Base-by-base conservation (phyloP, 148 eudicot genomes). In the Oxyria digyna region DNA sequence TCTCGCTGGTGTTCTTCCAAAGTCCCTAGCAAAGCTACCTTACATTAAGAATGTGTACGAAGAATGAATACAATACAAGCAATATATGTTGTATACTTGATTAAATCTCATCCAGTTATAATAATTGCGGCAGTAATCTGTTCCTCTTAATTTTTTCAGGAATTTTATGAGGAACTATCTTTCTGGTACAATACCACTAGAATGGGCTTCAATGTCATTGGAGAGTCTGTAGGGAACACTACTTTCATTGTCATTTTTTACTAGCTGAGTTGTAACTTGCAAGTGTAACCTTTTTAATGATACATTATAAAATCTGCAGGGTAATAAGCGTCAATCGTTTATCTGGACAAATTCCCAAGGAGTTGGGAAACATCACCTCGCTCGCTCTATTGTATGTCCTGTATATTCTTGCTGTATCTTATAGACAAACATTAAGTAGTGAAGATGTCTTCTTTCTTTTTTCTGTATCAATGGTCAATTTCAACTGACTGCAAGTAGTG, bases 151-250 rank as follows among this genome's bases (percentile, higher is more conserved):
- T 21, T 66, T 68, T 71, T 66, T 18, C 73, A 78, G 81, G 42
- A 75, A 78, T 74, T 43, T 79, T 50, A 43, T 76, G 48, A 75
- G 82, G 73, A 79, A 79, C 74, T 78, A 72, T 66, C 79, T 79
- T 32, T 70, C 69, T 38, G 82, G 82, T 42, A 73, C 69, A 20
- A 79, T 79, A 73, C 82, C 82, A 59, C 38, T 57, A 75, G 79
- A 76, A 73, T 79, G 82, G 82, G 77, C 74, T 48, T 37, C 74
- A 24, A 43, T 73, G 74, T 73, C 73, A 35, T 70, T 79, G 74
- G 50, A 70, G 68, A 73, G 73, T 67, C 6, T 79, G 82, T 79
- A 75, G 9, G 82, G 50, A 49, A n/a, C 49, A 26, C 62, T 24
- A 2, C 55, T 43, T 50, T 38, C 24, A 23, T 63, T 55, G 35